Percentiles rank a stretch among this genome's conserved stretches.
Evolutionary conservation across 441 rosid genomes (phyloP).

Genomic region (Pelargonium fulgidum): DNA sequence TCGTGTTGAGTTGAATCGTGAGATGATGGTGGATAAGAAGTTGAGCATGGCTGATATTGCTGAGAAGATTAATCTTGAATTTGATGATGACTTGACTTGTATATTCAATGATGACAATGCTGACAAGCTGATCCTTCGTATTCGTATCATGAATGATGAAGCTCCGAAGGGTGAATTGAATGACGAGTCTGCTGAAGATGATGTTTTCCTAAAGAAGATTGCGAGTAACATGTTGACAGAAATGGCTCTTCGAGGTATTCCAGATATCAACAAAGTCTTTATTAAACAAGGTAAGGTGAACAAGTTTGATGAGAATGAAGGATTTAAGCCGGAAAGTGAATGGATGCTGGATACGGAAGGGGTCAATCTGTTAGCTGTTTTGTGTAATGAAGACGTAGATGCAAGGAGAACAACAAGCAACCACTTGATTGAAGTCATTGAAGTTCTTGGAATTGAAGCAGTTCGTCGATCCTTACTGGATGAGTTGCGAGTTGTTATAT

Average conservation of each 20-base stretch:
- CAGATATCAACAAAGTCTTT: conserved; percentile 92
- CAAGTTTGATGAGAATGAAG: conserved; percentile 74
- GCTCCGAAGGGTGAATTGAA: conserved; percentile 78
- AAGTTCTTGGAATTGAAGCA: conserved; percentile 95
- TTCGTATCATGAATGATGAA: conserved; percentile 97
- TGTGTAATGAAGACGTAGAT: conserved; percentile 95
- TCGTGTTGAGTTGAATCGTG: conserved; percentile 93
- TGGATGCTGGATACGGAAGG: conserved; percentile 99
- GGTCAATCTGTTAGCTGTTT: conserved; percentile 91
- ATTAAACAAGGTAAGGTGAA: conserved; percentile 73
- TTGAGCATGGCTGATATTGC: conserved; percentile 97
- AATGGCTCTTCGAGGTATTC: conserved; percentile 98
- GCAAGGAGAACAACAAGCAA: conserved; percentile 92
- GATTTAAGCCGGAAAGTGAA: conserved; percentile 78
- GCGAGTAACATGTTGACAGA: conserved; percentile 99
- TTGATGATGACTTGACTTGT: conserved; percentile 92
- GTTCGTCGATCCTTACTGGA: conserved; percentile 87
- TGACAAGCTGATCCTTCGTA: conserved; percentile 83
- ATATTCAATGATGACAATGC: conserved; percentile 98
- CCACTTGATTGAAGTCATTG: conserved; percentile 89
- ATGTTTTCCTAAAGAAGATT: conserved; percentile 92
- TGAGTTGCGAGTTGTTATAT: conserved; percentile 91
- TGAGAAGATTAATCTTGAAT: conserved; percentile 88
- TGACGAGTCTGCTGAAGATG: conserved; percentile 97
- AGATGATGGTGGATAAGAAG: conserved; percentile 99